phyloP scores from a whole-genome alignment of 805 yeast species.

The Ascoidea tarda region DNA sequence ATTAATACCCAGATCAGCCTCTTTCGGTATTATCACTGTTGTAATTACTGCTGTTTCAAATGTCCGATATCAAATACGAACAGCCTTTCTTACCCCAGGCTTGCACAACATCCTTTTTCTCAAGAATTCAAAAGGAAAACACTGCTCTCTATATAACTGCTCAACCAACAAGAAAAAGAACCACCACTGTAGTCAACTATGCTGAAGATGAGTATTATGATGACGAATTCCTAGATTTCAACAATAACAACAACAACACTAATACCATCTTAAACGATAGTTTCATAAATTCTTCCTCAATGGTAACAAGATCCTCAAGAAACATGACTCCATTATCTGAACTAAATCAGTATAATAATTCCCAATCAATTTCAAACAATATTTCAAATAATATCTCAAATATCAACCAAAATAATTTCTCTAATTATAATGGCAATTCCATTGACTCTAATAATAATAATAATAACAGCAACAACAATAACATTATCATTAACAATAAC shows the following conservation, averaged over 20 bases:
- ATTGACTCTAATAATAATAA: conserved; percentile 14
- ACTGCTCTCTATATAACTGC: conserved; percentile 63
- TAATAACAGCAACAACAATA: conserved; percentile 12
- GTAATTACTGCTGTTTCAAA: neutral
- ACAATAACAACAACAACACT: conserved; percentile 15
- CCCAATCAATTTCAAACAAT: too few relatives aligned
- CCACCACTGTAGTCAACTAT: conserved; percentile 58
- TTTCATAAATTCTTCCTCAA: conserved; percentile 1
- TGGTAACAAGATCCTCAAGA: conserved; percentile 1
- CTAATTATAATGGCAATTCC: conserved; percentile 5
- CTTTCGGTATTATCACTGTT: neutral
- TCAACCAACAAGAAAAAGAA: conserved; percentile 68
- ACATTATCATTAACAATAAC: conserved; percentile 19
- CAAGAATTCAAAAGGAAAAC: conserved; percentile 58
- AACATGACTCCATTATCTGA: conserved; percentile 1
- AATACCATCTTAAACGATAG: conserved; percentile 9
- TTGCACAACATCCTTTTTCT: conserved; percentile 55
- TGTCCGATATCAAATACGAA: conserved; percentile 6
- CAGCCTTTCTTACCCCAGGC: conserved; percentile 52
- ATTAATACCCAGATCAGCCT: too few relatives aligned
- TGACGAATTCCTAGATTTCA: conserved; percentile 21
- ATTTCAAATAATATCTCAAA: too few relatives aligned
- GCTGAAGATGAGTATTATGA: conserved; percentile 58
- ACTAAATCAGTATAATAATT: too few relatives aligned
- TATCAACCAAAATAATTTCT: too few relatives aligned